Conservation (phyloP, 2,329 filamentous ascomycete genomes). For the Aureobasidium sp. region DNA sequence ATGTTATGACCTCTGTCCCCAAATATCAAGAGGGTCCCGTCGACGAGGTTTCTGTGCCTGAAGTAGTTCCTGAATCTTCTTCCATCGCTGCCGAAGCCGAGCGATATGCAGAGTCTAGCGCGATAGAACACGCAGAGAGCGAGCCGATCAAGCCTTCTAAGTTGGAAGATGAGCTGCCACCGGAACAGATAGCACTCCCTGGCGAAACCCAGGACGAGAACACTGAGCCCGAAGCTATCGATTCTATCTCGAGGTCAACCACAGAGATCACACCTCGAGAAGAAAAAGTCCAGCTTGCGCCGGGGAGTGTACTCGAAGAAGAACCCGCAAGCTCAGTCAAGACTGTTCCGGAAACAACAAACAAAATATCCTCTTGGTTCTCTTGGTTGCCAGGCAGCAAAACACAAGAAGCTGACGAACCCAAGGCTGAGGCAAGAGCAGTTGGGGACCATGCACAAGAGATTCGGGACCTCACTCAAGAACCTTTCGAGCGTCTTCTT, state of each 20-base stretch:
- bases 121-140: not conserved
- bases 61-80: no score
- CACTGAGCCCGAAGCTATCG: not conserved
- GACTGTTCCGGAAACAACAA: not conserved
- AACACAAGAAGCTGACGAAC: not conserved
- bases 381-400: slow-evolving; percentile 6
- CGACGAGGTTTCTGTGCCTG: no score
- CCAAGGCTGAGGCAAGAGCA: not conserved
- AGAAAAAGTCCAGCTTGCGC: not conserved
- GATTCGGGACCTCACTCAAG: not conserved
- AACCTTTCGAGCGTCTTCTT: slow-evolving; percentile 1
- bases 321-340: no score
- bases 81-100: not conserved
- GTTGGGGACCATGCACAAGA: not conserved
- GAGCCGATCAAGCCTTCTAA: not conserved
- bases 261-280: not conserved
- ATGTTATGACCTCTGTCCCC: not conserved
- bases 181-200: not conserved
- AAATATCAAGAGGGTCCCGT: no score
- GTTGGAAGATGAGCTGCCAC: not conserved
- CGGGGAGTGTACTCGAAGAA: not conserved
- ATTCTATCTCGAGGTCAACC: not conserved
- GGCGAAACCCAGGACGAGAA: not conserved
- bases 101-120: not conserved
- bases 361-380: slow-evolving; percentile 1